phyloP scores from a whole-genome alignment of 108 stramenopile genomes.

The Pinguiococcus pyrenoidosus region DNA sequence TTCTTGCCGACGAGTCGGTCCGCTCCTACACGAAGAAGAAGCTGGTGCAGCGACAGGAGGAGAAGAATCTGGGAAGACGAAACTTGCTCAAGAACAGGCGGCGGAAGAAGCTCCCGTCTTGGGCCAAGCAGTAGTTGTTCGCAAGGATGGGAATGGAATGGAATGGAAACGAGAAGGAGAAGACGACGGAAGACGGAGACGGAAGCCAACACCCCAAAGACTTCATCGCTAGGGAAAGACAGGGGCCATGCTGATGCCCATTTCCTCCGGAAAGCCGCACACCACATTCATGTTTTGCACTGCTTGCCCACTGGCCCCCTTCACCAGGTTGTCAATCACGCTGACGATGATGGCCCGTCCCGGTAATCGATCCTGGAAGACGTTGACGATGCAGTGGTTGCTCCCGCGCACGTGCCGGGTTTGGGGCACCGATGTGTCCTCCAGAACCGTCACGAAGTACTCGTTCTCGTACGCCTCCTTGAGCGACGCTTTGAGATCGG shows the following conservation, averaged over 20 bases:
- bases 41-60: too few relatives aligned
- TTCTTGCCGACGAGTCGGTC: constrained; percentile 37
- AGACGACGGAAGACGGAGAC: too few relatives aligned
- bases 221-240: constrained; percentile 40
- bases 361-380: constrained; percentile 33
- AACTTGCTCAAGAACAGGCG: too few relatives aligned
- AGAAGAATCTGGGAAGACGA: too few relatives aligned
- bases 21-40: background rate
- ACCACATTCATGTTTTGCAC: constrained; percentile 39
- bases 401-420: constrained; percentile 36
- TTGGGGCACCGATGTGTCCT: constrained; percentile 19
- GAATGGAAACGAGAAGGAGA: too few relatives aligned
- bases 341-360: constrained; percentile 31
- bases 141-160: too few relatives aligned
- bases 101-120: too few relatives aligned
- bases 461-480: constrained; percentile 22
- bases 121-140: too few relatives aligned
- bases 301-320: constrained; percentile 35
- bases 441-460: constrained; percentile 34
- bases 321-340: constrained; percentile 42
- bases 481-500: constrained; percentile 14
- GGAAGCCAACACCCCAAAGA: too few relatives aligned
- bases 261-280: constrained; percentile 24
- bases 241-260: constrained; percentile 21
- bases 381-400: constrained; percentile 39